Evolutionary conservation across 2,329 filamentous ascomycete genomes (phyloP), one percentile per base, ranked within the genome.

Genomic region (Coniochaeta sp.): DNA sequence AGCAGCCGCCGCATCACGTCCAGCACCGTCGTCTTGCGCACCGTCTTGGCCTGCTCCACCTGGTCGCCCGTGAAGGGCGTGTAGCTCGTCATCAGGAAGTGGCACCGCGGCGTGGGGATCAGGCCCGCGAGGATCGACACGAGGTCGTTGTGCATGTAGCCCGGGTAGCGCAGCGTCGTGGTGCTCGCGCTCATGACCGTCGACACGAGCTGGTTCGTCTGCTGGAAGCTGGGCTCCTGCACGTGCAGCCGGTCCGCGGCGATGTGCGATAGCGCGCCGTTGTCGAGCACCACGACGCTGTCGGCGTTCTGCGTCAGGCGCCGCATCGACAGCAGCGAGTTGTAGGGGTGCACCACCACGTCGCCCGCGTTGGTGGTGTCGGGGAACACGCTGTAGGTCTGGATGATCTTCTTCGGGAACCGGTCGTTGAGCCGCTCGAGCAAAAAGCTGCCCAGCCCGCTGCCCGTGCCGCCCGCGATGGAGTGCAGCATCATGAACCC

Each of bases 111-210:
- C 0, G 93, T 99, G 1, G 95, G 95, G 63, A 99, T 98, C 47
- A 99, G 83, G 22, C 92, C 96, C 26, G 96, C 95, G 61, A 99
- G 84, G 68, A 99, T 98, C 74, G 93, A 95, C 70, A 96, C 93
- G 17, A 99, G 88, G 72, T 99, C 95, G 74, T 99, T 99, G 80
- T 99, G 95, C 95, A 99, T 99, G 77, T 99, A 99, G 42, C 95
- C 95, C 1, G 95, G 95, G 73, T 99, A 99, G 71, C 95, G 86
- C 57, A 99, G 85, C 2, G 96, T 97, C 10, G 93, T 98, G 4
- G 95, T 99, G 71, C 91, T 96, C 42, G 95, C 95, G 38, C 93
- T 97, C 95, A 99, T 99, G 73, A 99, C 96, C 1, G 96, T 99
- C 8, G 92, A 95, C 4, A 95, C 93, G 38, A 99, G 82, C 74